Conservation (phyloP, 257 asterid genomes). For the Fraxinus anomala region DNA sequence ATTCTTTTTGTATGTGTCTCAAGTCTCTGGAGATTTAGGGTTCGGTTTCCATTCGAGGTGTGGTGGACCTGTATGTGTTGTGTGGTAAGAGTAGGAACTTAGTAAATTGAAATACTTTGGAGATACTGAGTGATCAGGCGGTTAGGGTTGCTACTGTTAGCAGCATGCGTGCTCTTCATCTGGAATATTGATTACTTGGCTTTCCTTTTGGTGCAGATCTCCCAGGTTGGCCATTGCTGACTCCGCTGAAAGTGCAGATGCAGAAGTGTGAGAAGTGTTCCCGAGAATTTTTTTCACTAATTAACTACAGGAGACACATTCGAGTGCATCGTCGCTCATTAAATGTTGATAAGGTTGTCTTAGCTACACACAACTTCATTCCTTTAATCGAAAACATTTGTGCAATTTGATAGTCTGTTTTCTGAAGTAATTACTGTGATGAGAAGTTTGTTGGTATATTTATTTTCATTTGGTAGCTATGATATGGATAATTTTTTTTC, state of each 20-base stretch:
- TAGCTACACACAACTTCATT: constrained; percentile 16
- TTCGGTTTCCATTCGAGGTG: constrained; percentile 17
- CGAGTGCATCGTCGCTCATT: constrained; percentile 83
- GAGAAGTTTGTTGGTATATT: constrained; percentile 18
- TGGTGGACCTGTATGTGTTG: constrained; percentile 15
- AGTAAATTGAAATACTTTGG: not conserved
- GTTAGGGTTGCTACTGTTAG: constrained; percentile 21
- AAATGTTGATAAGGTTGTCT: constrained; percentile 69
- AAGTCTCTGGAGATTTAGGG: not conserved
- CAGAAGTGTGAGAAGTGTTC: constrained; percentile 65
- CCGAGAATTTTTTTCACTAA: constrained; percentile 74
- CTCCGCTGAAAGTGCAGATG: constrained; percentile 73
- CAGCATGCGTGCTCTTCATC: constrained; percentile 1
- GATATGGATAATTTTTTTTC: not conserved
- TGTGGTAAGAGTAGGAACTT: not conserved
- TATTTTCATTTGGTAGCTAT: constrained; percentile 7
- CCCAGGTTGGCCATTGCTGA: constrained; percentile 89
- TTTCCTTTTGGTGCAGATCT: constrained; percentile 53
- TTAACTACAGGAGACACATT: constrained; percentile 87
- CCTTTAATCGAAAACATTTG: constrained; percentile 11
- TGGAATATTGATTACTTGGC: constrained; percentile 18
- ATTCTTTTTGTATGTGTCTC: not conserved
- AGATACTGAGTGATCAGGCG: not conserved
- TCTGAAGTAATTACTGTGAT: constrained; percentile 19
- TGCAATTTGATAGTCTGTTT: constrained; percentile 14